A percentile compares a stretch with the other conserved stretches of the same genome.
phyloP scores from a whole-genome alignment of 1,284 basidiomycete species.

The Trametes versicolor region DNA sequence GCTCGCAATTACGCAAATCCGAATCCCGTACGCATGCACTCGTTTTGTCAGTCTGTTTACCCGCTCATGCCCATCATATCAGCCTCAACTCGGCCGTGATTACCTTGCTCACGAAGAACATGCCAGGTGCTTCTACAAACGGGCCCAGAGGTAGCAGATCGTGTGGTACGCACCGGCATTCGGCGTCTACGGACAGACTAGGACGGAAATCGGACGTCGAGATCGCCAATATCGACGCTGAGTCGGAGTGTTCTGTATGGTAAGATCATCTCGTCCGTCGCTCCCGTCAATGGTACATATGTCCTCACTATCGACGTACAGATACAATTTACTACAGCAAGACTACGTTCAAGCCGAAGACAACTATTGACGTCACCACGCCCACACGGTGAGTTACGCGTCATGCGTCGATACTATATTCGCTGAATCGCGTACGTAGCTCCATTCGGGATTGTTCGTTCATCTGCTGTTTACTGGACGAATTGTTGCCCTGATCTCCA shows the following conservation, averaged over 20 bases:
- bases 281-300: neutral
- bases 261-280: conserved; percentile 40
- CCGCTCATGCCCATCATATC: neutral
- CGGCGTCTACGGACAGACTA: conserved; percentile 36
- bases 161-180: neutral
- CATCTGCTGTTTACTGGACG: no score
- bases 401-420: no score
- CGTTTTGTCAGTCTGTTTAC: neutral
- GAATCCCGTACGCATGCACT: conserved; percentile 73
- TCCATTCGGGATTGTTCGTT: no score
- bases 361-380: no score
- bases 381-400: no score
- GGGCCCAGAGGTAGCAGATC: conserved; percentile 85
- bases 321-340: conserved; percentile 91
- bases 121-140: conserved; percentile 86
- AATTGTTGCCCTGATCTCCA: no score
- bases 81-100: conserved; percentile 82
- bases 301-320: conserved; percentile 30
- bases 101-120: conserved; percentile 85
- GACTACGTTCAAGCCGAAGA: no score
- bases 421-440: no score
- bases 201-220: conserved; percentile 92
- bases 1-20: conserved; percentile 83
- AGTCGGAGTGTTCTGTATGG: conserved; percentile 83
- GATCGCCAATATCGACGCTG: conserved; percentile 91